A percentile compares a stretch with the other conserved stretches of the same genome.
Evolutionary conservation across 768 basidiomycete genomes (phyloP).

Genomic region (Pulveroboletus ravenelii): DNA sequence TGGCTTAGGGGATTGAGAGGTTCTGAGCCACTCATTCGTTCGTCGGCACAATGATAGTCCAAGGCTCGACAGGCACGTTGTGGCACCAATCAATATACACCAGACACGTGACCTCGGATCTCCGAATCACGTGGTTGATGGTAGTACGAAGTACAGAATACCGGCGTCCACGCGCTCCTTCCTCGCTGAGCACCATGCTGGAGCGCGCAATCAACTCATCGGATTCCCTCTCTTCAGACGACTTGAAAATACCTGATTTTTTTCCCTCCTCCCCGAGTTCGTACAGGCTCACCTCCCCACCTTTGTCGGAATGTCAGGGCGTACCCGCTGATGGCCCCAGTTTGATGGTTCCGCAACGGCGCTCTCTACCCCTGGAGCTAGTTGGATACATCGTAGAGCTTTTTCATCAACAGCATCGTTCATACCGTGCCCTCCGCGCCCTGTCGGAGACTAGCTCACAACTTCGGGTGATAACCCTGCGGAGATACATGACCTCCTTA

Average conservation of each 20-base stretch:
- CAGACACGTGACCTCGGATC: conserved; percentile 17
- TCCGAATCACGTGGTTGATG: conserved; percentile 15
- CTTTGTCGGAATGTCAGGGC: conserved; percentile 9
- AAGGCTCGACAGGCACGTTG: conserved; percentile 6
- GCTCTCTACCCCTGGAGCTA: conserved; percentile 30
- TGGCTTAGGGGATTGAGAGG: conserved; percentile 12
- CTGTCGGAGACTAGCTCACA: conserved; percentile 39
- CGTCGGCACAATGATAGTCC: conserved; percentile 12
- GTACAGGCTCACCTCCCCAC: conserved; percentile 23
- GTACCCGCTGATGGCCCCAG: background rate
- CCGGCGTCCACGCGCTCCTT: background rate
- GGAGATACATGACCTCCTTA: conserved; percentile 28
- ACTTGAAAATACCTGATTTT: conserved; percentile 1
- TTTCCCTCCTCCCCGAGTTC: conserved; percentile 16
- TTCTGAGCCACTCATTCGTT: conserved; percentile 25
- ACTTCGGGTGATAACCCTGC: conserved; percentile 42
- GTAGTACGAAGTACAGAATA: background rate
- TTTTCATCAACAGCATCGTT: conserved; percentile 13
- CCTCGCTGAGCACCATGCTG: conserved; percentile 15
- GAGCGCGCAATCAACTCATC: background rate
- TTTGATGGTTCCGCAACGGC: background rate
- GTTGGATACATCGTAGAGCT: conserved; percentile 28
- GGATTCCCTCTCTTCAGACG: conserved; percentile 11
- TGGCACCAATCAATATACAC: conserved; percentile 6
- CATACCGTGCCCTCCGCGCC: conserved; percentile 35